Base-by-base conservation (phyloP, 2,329 filamentous ascomycete genomes). In the Colletotrichum spinosum region DNA sequence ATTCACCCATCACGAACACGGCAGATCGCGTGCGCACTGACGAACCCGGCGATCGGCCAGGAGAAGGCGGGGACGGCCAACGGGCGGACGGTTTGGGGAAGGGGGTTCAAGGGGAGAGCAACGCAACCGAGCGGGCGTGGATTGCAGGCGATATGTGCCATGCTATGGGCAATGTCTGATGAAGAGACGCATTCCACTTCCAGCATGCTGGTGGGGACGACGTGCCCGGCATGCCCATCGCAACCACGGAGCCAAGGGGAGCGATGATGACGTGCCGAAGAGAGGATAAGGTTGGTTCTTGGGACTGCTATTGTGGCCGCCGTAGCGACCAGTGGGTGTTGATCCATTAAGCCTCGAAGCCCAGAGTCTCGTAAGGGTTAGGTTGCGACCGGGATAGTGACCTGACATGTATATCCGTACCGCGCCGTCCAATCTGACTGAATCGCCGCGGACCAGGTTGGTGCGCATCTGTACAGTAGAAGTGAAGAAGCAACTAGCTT, bases 11-110 rank as follows among this genome's bases (percentile, higher is more conserved):
- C 25, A 6, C 38, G 17, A 49, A 49, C 15, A n/a, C 37, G 54
- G 54, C 45, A 57, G 54, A 57, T 57, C 44, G 42, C 15, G 44
- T 41, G 54, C 37, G 54, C 54, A 57, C 54, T 49, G 54, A 57
- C 33, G 37, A 34, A 25, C 8, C 35, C 37, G 54, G 44, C 54
- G 54, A 57, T 57, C 54, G 53, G 45, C 44, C 45, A 57, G 54
- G 10, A 49, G 45, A 17, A 51, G 38, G 54, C 54, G 54, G 54
- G 54, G 54, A 41, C 42, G 10, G 39, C n/a, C 25, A 25, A 25
- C 4, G 25, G 25, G 25, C 25, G 25, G 35, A 49, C 44, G 15
- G 12, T 49, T 49, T 45, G 53, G 45, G 39, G 9, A 49, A 49
- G 35, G 44, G 54, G 44, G 49, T 39, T 49, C 38, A 44, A 48